Percentiles rank a stretch among this genome's conserved stretches.
Evolutionary conservation across 2,329 filamentous ascomycete species (phyloP).

Genomic region (Diaporthe ampelina): DNA sequence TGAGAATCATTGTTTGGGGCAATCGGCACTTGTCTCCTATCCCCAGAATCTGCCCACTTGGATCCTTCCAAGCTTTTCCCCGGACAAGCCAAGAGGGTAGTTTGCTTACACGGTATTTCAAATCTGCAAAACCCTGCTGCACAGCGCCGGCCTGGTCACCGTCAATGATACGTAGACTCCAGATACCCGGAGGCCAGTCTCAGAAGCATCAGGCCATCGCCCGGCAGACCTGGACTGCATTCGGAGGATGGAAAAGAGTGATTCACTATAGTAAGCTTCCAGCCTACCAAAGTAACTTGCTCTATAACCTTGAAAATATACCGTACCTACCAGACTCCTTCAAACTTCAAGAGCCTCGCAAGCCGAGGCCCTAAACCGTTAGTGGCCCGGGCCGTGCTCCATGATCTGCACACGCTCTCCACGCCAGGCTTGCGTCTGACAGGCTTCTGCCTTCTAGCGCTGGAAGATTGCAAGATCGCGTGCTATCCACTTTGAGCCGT

Average conservation of each 20-base stretch:
- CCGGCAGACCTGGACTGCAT: not conserved
- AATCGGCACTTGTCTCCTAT: not conserved
- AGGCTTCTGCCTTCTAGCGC: slow-evolving; percentile 1
- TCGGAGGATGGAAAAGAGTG: not conserved
- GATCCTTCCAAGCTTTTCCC: not conserved
- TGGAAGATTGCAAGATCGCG: not conserved
- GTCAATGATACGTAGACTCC: not conserved
- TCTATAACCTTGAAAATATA: not conserved
- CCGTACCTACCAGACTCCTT: not conserved
- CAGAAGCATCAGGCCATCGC: not conserved
- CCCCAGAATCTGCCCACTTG: not conserved
- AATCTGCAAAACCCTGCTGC: not conserved
- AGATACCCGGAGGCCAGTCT: not conserved
- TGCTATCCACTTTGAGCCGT: not conserved
- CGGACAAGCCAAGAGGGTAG: not conserved
- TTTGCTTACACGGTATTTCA: not conserved
- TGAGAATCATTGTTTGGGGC: slow-evolving; percentile 4
- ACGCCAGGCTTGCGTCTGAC: not conserved
- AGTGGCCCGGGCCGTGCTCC: slow-evolving; percentile 24
- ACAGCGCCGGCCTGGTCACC: not conserved
- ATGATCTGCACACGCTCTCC: slow-evolving; percentile 1
- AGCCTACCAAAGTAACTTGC: not conserved
- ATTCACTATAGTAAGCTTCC: not conserved
- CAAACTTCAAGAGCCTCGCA: not conserved
- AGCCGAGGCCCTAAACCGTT: slow-evolving; percentile 20